These are phyloP conservation scores for Leccinum fallax DNA, from an alignment of 1,284 basidiomycete species.

Conservation along the genomic window DNA sequence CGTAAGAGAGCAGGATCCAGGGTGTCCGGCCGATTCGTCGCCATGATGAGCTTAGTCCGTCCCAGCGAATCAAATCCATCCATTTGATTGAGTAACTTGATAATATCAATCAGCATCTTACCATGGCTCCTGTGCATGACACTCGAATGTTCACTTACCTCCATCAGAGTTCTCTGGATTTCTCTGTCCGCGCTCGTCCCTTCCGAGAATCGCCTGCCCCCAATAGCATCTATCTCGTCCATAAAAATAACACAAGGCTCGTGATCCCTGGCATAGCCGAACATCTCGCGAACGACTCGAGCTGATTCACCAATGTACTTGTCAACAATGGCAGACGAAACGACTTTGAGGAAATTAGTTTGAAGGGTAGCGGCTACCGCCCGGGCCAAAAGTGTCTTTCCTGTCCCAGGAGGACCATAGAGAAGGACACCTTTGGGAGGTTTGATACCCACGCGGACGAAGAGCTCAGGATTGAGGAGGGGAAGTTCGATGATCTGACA, in stretches of 20 bases:
- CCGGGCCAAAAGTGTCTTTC: conserved; percentile 94
- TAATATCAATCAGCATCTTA: conserved; percentile 1
- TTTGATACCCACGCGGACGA: conserved; percentile 93
- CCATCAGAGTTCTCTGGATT: conserved; percentile 99
- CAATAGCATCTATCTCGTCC: conserved; percentile 99
- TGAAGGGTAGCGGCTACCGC: conserved; percentile 96
- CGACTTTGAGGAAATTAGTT: conserved; percentile 98
- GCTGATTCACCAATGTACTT: conserved; percentile 99
- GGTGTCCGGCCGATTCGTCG: conserved; percentile 95
- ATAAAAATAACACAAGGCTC: conserved; percentile 99
- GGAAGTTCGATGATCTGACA: conserved; percentile 92
- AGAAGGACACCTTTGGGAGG: conserved; percentile 94
- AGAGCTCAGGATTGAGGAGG: conserved; percentile 93
- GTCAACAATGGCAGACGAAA: conserved; percentile 99
- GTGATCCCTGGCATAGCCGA: conserved; percentile 95
- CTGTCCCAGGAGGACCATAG: conserved; percentile 93
- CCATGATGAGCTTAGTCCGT: conserved; percentile 98
- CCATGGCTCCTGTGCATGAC: neutral
- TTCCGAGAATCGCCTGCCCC: conserved; percentile 95
- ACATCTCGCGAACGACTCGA: conserved; percentile 96
- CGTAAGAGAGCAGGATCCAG: conserved; percentile 96
- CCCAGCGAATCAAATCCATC: conserved; percentile 99
- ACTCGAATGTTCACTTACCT: conserved; percentile 54
- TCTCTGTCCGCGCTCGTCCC: conserved; percentile 98
- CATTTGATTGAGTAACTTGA: conserved; percentile 97